Percentiles rank a stretch among this genome's conserved stretches.
Conservation (phyloP, 2,329 filamentous ascomycete genomes). For the Fusarium albidum region DNA sequence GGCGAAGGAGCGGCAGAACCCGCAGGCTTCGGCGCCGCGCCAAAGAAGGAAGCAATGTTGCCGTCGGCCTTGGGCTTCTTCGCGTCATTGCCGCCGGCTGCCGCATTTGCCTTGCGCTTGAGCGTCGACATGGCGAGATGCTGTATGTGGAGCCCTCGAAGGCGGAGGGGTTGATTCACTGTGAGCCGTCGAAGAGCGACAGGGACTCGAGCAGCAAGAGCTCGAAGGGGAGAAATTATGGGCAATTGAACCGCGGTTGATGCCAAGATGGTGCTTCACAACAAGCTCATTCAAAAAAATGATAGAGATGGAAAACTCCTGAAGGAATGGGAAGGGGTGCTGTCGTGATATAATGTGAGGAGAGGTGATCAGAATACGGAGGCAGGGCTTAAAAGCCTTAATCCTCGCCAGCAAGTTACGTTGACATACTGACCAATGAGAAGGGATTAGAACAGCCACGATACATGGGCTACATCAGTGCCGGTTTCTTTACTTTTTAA, state of each 20-base stretch:
- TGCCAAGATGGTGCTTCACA: neutral
- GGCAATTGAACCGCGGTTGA: constrained; percentile 2
- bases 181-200: constrained; percentile 22
- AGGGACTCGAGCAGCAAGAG: constrained; percentile 21
- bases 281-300: neutral
- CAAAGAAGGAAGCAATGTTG: constrained; percentile 91
- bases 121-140: constrained; percentile 58
- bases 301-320: neutral
- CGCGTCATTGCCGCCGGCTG: constrained; percentile 54
- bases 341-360: constrained; percentile 4
- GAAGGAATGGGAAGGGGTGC: neutral
- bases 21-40: constrained; percentile 64
- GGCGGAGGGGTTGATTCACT: constrained; percentile 28
- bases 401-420: too few species aligned
- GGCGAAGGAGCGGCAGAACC: constrained; percentile 45
- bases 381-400: too few species aligned
- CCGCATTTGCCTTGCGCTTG: constrained; percentile 71
- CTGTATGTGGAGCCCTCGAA: constrained; percentile 28
- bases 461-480: too few species aligned
- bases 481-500: too few species aligned
- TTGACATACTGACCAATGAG: too few species aligned
- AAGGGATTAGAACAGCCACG: too few species aligned
- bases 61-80: constrained; percentile 80
- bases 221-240: constrained; percentile 28
- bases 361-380: constrained; percentile 8